Percentiles rank a stretch among this genome's conserved stretches.
phyloP scores from a whole-genome alignment of 768 basidiomycete species.

The Glaciozyma martinii region DNA sequence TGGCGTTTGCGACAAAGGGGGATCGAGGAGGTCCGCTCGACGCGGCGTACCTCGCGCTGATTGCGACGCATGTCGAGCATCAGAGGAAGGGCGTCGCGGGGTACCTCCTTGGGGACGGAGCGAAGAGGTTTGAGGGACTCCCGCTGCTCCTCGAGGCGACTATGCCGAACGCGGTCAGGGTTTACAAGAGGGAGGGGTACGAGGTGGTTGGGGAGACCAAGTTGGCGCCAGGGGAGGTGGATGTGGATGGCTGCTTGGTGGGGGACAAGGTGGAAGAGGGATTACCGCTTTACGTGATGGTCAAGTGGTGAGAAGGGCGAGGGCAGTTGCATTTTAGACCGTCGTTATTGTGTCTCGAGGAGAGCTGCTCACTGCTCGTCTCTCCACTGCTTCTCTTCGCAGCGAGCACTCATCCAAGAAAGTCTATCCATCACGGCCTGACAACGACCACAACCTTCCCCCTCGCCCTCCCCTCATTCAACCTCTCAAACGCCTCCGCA shows the following conservation, averaged over 20 bases:
- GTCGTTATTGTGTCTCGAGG: too few relatives aligned
- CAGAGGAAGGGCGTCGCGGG: neutral
- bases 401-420: too few relatives aligned
- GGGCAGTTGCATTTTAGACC: too few relatives aligned
- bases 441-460: constrained; percentile 31
- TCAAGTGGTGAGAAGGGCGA: neutral
- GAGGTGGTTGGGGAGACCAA: neutral
- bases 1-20: neutral
- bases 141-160: neutral
- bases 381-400: too few relatives aligned
- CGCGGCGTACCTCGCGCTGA: neutral
- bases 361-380: too few relatives aligned
- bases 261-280: neutral
- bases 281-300: neutral
- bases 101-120: neutral
- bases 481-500: constrained; percentile 20
- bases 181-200: neutral
- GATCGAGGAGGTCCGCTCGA: neutral
- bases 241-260: neutral
- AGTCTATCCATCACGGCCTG: neutral
- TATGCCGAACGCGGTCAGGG: neutral
- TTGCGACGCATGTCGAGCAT: neutral
- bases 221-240: neutral
- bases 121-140: neutral
- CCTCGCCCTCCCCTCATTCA: constrained; percentile 21